Conservation (phyloP, 2,329 filamentous ascomycete genomes). For the Exophiala viscosa region DNA sequence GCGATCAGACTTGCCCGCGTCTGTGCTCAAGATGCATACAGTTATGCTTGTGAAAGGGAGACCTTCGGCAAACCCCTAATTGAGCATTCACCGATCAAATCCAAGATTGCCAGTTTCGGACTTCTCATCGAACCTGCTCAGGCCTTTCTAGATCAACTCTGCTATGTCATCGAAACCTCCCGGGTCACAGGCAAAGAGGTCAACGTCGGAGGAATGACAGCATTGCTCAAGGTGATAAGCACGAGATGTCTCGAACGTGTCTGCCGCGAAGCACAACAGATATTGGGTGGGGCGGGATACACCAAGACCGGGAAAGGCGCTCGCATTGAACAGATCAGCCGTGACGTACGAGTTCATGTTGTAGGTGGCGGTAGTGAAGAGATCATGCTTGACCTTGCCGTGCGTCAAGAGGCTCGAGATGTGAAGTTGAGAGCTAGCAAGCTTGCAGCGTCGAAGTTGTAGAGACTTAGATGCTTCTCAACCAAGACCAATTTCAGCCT, state of each 20-base stretch:
- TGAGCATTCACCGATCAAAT: conserved; percentile 69
- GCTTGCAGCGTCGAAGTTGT: conserved; percentile 24
- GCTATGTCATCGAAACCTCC: conserved; percentile 54
- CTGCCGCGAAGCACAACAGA: conserved; percentile 54
- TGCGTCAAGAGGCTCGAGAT: conserved; percentile 68
- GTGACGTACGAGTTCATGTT: conserved; percentile 60
- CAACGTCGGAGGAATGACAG: conserved; percentile 67
- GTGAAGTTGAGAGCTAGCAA: conserved; percentile 38
- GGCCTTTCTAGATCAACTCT: conserved; percentile 56
- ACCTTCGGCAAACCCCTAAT: conserved; percentile 67
- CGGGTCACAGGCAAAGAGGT: conserved; percentile 38
- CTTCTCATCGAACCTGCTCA: conserved; percentile 65
- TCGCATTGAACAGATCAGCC: conserved; percentile 62
- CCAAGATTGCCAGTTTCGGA: conserved; percentile 66
- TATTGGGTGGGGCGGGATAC: conserved; percentile 67
- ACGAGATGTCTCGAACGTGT: conserved; percentile 53
- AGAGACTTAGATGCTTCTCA: conserved; percentile 15
- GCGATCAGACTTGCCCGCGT: conserved; percentile 61
- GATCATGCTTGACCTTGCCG: conserved; percentile 66
- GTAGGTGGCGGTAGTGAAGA: conserved; percentile 70
- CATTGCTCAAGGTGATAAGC: conserved; percentile 64
- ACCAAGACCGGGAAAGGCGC: conserved; percentile 68
- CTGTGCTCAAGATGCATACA: conserved; percentile 57
- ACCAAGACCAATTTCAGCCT: conserved; percentile 48
- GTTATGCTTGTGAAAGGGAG: conserved; percentile 64